Evolutionary conservation across 2,329 filamentous ascomycete genomes (phyloP), one percentile per base, ranked within the genome.

Genomic region (Pseudopyrenochaeta lycopersici): DNA sequence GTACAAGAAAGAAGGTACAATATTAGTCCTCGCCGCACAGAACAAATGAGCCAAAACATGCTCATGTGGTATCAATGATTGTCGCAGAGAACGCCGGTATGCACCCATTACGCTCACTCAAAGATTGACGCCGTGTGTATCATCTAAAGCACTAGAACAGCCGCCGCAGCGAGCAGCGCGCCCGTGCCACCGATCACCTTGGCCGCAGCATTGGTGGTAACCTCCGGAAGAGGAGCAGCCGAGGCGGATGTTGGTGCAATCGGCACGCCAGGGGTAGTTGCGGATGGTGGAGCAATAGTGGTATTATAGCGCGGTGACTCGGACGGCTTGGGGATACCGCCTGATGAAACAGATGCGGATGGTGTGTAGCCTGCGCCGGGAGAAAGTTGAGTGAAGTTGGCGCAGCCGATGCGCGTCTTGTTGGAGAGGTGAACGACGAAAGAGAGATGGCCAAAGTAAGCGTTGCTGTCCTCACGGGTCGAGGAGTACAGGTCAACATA

Each of bases 321-420:
- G 49, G 32, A 49, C 48, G 39, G 60, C 55, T 46, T 50, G 55
- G 29, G 46, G 20, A 43, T 3, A 14, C 36, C 33, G 31, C 61
- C 63, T 11, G 58, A 65, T 2, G 56, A 27, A 9, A 27, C 9
- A 9, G 23, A 60, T 14, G 59, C 40, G 23, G 39, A 29, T 1
- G 29, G 31, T 32, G 42, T 36, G 15, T 51, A 85, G 87, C 39
- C 41, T 30, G 52, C 52, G 78, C 85, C 11, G 84, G 88, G 56
- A 84, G 90, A 7, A 91, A 66, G 20, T 33, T 54, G 52, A 35
- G 62, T 71, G 68, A 86, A 85, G 71, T 85, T 85, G 52, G 81
- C 84, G 74, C 85, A 87, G 27, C 81, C 80, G 63, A 86, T 76
- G 57, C 82, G 80, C 7, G 80, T 82, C 59, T 78, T 79, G 72